phyloP scores from a whole-genome alignment of 208 protist species.

The Wallacemonas sp. region DNA sequence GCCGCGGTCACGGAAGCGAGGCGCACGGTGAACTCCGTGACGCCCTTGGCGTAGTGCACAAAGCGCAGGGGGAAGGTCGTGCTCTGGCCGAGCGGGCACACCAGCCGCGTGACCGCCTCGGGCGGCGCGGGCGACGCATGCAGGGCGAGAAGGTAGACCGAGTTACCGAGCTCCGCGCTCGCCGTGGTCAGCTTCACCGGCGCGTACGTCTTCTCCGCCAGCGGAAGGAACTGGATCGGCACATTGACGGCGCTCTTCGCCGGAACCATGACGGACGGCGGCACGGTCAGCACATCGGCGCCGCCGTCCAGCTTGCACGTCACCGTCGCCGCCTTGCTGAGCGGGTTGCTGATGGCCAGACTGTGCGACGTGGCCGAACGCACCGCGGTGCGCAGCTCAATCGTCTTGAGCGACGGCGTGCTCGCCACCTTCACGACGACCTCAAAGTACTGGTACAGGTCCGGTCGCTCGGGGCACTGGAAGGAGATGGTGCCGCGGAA shows the following conservation, averaged over 20 bases:
- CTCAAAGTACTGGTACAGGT: constrained; percentile 85
- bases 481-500: constrained; percentile 71
- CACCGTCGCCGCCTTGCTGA: constrained; percentile 73
- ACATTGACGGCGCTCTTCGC: constrained; percentile 61
- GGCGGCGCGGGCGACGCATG: constrained; percentile 48
- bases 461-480: constrained; percentile 69
- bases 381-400: constrained; percentile 82
- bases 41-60: constrained; percentile 60
- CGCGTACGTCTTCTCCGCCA: constrained; percentile 68
- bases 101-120: constrained; percentile 81
- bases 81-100: constrained; percentile 86
- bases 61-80: constrained; percentile 70
- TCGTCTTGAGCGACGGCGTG: constrained; percentile 23
- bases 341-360: constrained; percentile 91
- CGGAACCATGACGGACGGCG: constrained; percentile 55
- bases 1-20: constrained; percentile 29
- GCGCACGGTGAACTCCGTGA: constrained; percentile 87
- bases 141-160: constrained; percentile 76
- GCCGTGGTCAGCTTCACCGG: constrained; percentile 67
- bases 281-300: constrained; percentile 60
- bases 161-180: constrained; percentile 83
- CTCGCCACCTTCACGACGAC: constrained; percentile 65
- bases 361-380: constrained; percentile 70
- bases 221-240: constrained; percentile 89
- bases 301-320: constrained; percentile 55